A percentile compares a stretch with the other conserved stretches of the same genome.
Evolutionary conservation across 805 yeast species (phyloP).

Genomic region (Sugiyamaella smithiae): DNA sequence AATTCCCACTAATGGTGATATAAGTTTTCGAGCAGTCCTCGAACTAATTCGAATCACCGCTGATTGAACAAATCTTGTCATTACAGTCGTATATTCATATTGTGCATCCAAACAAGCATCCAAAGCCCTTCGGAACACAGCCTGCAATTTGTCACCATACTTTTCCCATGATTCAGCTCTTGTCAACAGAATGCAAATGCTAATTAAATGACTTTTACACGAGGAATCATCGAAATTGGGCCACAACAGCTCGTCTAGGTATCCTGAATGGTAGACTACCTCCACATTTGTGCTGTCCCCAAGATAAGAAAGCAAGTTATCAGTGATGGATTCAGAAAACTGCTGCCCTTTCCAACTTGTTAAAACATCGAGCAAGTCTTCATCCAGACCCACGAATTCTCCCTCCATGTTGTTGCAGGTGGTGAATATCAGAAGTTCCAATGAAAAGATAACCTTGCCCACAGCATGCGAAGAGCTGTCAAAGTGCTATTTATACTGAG

Average conservation of each 20-base stretch:
- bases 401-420: no score
- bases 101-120: neutral
- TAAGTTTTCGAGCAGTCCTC: conserved; percentile 24
- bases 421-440: no score
- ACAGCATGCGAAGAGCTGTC: no score
- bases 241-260: neutral
- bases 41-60: conserved; percentile 20
- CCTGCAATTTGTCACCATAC: neutral
- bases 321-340: neutral
- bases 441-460: no score
- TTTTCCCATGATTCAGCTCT: neutral
- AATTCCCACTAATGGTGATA: conserved; percentile 37
- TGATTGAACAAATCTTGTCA: neutral
- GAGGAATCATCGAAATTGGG: neutral
- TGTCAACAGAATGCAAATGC: neutral
- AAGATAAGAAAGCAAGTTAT: neutral
- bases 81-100: neutral
- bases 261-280: neutral
- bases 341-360: no score
- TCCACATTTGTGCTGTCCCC: neutral
- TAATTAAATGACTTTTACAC: neutral
- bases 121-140: neutral
- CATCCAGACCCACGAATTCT: no score
- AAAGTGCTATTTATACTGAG: no score
- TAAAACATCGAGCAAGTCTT: no score